phyloP scores from a whole-genome alignment of 2,329 filamentous ascomycete genomes.

The Coniochaeta ligniaria region DNA sequence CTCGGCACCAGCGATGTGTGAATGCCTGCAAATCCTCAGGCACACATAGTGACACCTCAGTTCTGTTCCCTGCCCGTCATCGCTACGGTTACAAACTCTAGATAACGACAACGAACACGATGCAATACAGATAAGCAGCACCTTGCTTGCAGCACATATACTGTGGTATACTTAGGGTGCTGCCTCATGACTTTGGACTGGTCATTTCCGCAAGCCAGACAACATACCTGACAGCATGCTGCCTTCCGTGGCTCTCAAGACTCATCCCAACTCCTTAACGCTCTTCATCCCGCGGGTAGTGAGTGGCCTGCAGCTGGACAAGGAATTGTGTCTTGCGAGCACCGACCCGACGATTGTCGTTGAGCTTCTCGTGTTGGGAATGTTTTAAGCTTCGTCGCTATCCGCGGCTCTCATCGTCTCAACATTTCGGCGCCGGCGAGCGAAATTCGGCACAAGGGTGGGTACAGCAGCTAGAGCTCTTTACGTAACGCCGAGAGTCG shows the following conservation, averaged over 20 bases:
- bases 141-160: too few species aligned
- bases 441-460: not conserved
- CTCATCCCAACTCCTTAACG: too few species aligned
- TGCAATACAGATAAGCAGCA: too few species aligned
- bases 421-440: not conserved
- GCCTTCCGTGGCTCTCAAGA: too few species aligned
- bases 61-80: not conserved
- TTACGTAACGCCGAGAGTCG: not conserved
- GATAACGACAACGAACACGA: not conserved
- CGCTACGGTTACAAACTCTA: not conserved
- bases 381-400: not conserved
- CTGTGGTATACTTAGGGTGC: too few species aligned
- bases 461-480: not conserved
- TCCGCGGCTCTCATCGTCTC: not conserved
- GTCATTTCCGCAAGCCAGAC: too few species aligned
- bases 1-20: not conserved
- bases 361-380: not conserved
- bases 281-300: too few species aligned
- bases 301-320: too few species aligned
- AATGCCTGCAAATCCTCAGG: not conserved
- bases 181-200: too few species aligned
- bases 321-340: not conserved
- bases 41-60: not conserved
- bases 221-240: too few species aligned
- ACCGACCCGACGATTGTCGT: not conserved